These are phyloP conservation scores for Hyaloperonospora arabidopsidis DNA, from an alignment of 352 stramenopile genomes.

Conservation along the genomic window DNA sequence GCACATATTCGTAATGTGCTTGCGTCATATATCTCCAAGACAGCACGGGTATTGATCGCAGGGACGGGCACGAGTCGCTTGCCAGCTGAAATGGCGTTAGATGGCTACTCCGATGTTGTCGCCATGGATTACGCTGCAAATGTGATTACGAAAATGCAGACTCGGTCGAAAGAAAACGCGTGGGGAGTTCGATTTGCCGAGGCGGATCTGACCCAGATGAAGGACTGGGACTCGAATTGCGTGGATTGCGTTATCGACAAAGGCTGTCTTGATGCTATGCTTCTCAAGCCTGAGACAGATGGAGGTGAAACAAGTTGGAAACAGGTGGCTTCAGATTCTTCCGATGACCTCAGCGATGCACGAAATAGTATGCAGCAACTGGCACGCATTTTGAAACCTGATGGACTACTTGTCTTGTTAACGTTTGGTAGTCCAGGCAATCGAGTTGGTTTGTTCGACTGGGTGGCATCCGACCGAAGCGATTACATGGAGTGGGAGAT, in stretches of 20 bases:
- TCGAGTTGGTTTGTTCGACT: slow-evolving; percentile 46
- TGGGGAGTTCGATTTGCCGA: slow-evolving; percentile 37
- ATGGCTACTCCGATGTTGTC: slow-evolving; percentile 39
- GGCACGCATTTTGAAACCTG: slow-evolving; percentile 33
- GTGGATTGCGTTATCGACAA: slow-evolving; percentile 52
- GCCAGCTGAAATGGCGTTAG: slow-evolving; percentile 38
- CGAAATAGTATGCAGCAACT: slow-evolving; percentile 34
- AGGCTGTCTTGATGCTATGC: slow-evolving; percentile 50
- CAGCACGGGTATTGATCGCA: slow-evolving; percentile 26
- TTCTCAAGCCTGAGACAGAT: slow-evolving; percentile 43
- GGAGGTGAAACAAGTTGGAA: slow-evolving; percentile 40
- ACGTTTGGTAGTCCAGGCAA: slow-evolving; percentile 47
- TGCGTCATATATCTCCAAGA: slow-evolving; percentile 28
- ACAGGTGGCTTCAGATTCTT: slow-evolving; percentile 29
- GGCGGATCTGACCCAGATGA: slow-evolving; percentile 43
- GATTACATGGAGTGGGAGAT: slow-evolving; percentile 38
- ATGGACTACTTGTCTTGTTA: slow-evolving; percentile 37
- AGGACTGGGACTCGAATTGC: slow-evolving; percentile 25
- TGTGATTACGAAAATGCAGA: slow-evolving; percentile 45
- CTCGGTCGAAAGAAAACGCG: slow-evolving; percentile 20
- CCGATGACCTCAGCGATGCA: slow-evolving; percentile 33
- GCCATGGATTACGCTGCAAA: slow-evolving; percentile 50
- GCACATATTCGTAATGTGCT: slow-evolving; percentile 35
- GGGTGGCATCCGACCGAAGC: slow-evolving; percentile 13
- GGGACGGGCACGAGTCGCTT: slow-evolving; percentile 46